Percentiles rank a stretch among this genome's conserved stretches.
These are phyloP conservation scores for Eimeria necatrix DNA, from an alignment of 169 alveolate genomes.

Conservation along the genomic window DNA sequence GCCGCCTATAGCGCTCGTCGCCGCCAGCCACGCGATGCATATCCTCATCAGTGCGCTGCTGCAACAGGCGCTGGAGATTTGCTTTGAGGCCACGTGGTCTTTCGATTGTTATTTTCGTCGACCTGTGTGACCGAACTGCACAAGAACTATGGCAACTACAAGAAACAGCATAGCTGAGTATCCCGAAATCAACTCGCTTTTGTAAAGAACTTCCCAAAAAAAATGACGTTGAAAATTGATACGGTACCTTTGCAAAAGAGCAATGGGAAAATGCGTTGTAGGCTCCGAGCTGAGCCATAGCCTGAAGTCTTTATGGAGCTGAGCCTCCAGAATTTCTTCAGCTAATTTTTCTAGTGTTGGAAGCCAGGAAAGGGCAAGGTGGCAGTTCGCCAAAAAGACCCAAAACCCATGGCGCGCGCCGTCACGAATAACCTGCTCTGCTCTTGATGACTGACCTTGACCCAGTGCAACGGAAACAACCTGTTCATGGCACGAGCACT, in stretches of 20 bases:
- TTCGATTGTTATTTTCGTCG: conserved; percentile 96
- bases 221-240: not conserved
- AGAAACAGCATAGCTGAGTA: too few relatives aligned
- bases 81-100: conserved; percentile 96
- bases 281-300: conserved; percentile 97
- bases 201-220: too few relatives aligned
- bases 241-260: conserved; percentile 93
- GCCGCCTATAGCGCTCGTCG: conserved; percentile 93
- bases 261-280: conserved; percentile 96
- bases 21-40: conserved; percentile 94
- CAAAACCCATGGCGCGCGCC: conserved; percentile 96
- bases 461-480: conserved; percentile 94
- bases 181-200: too few relatives aligned
- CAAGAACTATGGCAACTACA: not conserved
- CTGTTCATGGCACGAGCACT: not conserved
- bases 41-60: conserved; percentile 90
- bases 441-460: conserved; percentile 95
- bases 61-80: conserved; percentile 93
- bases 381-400: conserved; percentile 97
- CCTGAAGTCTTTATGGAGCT: conserved; percentile 96
- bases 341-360: conserved; percentile 93
- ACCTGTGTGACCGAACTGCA: conserved; percentile 74
- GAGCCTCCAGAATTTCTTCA: conserved; percentile 84
- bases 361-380: conserved; percentile 94
- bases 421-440: conserved; percentile 92